Evolutionary conservation across 371 early-diverging fungal genomes (phyloP).

Genomic region (Scutellospora calospora): DNA sequence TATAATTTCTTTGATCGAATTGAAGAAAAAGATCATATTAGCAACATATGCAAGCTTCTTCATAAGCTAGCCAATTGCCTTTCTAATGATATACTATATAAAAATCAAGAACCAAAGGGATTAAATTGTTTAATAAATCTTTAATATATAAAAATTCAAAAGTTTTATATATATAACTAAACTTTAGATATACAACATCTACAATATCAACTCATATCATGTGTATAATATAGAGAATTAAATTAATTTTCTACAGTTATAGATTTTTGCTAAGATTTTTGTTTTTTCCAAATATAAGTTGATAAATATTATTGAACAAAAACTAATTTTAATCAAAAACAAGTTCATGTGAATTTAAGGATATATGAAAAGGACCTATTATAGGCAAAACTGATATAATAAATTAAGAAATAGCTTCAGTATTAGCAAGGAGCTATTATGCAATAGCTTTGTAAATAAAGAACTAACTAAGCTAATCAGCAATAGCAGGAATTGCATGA

Average conservation of each 20-base stretch:
- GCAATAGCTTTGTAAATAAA: slow-evolving; percentile 12
- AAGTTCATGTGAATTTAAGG: background rate
- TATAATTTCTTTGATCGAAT: slow-evolving; percentile 13
- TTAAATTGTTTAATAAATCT: slow-evolving; percentile 14
- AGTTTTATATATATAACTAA: background rate
- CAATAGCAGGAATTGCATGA: slow-evolving; percentile 5
- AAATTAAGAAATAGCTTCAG: background rate
- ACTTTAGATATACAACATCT: background rate
- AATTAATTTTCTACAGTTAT: background rate
- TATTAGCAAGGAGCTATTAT: background rate
- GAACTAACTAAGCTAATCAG: background rate
- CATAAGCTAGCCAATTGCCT: slow-evolving; percentile 10
- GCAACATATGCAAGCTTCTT: slow-evolving; percentile 8
- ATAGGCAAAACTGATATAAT: background rate
- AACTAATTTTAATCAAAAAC: background rate
- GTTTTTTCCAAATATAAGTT: background rate
- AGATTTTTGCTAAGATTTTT: background rate
- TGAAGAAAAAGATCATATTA: slow-evolving; percentile 21
- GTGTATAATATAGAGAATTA: slow-evolving; percentile 23
- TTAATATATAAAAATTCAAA: slow-evolving; percentile 26
- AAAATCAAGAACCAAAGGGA: background rate
- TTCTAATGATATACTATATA: background rate
- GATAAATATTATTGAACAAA: slow-evolving; percentile 13
- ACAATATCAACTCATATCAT: background rate
- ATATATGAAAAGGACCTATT: background rate